phyloP scores from a whole-genome alignment of 2,329 filamentous ascomycete genomes.

The Fusarium oxysporum region DNA sequence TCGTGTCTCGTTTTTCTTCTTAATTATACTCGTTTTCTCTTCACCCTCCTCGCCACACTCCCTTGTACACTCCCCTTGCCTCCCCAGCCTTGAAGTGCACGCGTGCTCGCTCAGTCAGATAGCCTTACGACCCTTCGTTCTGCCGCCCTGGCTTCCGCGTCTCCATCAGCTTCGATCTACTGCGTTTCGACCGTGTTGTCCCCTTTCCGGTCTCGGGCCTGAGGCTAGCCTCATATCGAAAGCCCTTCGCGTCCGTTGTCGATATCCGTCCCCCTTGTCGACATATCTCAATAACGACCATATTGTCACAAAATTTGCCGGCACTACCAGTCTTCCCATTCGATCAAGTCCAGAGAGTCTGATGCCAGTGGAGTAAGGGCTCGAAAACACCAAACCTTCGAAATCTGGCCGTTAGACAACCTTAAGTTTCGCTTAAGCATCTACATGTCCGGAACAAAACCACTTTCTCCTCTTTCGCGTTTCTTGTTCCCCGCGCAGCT shows the following conservation, averaged over 20 bases:
- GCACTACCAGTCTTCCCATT: background rate
- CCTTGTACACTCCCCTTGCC: constrained; percentile 37
- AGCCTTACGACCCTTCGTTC: constrained; percentile 20
- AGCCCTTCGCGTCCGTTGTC: constrained; percentile 10
- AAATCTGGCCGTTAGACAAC: background rate
- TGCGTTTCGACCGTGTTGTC: constrained; percentile 10
- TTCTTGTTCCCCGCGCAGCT: background rate
- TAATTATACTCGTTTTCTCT: constrained; percentile 1
- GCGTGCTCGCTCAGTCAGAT: constrained; percentile 15
- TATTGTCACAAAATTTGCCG: background rate
- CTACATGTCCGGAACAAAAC: background rate
- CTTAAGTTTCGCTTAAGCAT: background rate
- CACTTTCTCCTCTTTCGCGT: background rate
- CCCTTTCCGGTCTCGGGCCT: constrained; percentile 8
- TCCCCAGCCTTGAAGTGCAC: constrained; percentile 15
- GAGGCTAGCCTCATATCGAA: constrained; percentile 23
- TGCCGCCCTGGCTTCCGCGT: constrained; percentile 15
- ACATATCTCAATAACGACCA: background rate
- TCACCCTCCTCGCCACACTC: constrained; percentile 16
- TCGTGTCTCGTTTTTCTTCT: constrained; percentile 7
- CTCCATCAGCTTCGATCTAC: constrained; percentile 9
- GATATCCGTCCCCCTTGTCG: constrained; percentile 2
- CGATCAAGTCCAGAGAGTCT: background rate
- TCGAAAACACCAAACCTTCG: background rate
- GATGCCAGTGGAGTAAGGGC: background rate